Base-by-base conservation (phyloP, 768 basidiomycete genomes). In the Naganishia friedmannii region DNA sequence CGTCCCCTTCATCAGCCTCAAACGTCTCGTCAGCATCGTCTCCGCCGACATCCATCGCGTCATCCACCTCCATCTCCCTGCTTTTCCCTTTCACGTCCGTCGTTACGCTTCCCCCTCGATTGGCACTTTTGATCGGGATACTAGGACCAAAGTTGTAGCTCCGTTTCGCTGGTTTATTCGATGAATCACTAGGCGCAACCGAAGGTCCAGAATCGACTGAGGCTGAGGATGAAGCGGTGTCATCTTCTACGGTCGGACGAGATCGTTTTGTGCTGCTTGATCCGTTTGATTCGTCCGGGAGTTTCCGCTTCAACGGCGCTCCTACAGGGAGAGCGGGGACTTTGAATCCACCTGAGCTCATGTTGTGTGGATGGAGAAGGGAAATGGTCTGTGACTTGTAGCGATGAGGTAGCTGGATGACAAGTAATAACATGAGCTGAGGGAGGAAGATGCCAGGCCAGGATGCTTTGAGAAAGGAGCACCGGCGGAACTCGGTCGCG, bases 31-130 rank as follows among this genome's bases (percentile, higher is more conserved):
- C 67, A 77, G n/a, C n/a, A n/a, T n/a, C 42, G 19, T 45, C 65
- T 46, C 75, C 80, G 32, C 80, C 82, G 21, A 83, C 83, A 45
- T 86, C 85, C 3, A 75, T 75, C 42, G 87, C 87, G 42, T 42
- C 86, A 19, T 83, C 84, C 53, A 78, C 79, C 34, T 77, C 75
- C 37, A 83, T 86, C 60, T 92, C 71, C 58, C 48, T 67, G 23
- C 29, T 69, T 70, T 65, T 74, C 12, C 76, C 76, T 21, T 72
- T 74, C 3, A 75, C 77, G 31, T 76, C 75, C 31, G 68, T n/a
- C n/a, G 51, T 37, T 1, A 39, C 66, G 28, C 53, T 55, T 17
- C 66, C 37, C 8, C 48, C 48, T 4, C 48, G n/a, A 21, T 67
- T 26, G 26, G 8, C 46, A 17, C 60, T 63, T 42, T 63, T 63